Evolutionary conservation across 2,329 filamentous ascomycete species (phyloP).

Genomic region (Aotearoamyces nothofagi): DNA sequence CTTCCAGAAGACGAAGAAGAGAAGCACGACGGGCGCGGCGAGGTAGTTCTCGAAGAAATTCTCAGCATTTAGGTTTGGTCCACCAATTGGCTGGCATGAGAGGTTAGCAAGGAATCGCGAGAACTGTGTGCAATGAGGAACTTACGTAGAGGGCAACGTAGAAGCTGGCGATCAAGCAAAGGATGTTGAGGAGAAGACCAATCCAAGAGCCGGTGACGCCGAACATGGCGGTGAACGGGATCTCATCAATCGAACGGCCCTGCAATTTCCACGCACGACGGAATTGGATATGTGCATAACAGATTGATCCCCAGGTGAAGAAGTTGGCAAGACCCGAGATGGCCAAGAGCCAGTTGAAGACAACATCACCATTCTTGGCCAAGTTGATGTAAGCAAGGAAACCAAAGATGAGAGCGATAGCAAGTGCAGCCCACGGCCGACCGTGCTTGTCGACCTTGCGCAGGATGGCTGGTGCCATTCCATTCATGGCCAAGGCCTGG

Average conservation of each 20-base stretch:
- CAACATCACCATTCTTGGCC: conserved; percentile 24
- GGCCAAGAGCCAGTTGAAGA: conserved; percentile 51
- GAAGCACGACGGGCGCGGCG: conserved; percentile 37
- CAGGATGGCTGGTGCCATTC: conserved; percentile 38
- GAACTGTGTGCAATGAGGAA: conserved; percentile 3
- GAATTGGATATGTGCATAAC: conserved; percentile 49
- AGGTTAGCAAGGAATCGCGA: conserved; percentile 8
- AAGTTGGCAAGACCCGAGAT: conserved; percentile 57
- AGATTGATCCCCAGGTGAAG: conserved; percentile 59
- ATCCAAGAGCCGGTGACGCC: conserved; percentile 54
- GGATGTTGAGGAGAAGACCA: conserved; percentile 45
- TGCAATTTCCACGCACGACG: conserved; percentile 41
- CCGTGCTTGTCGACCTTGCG: conserved; percentile 45
- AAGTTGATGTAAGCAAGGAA: conserved; percentile 40
- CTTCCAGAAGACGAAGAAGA: conserved; percentile 53
- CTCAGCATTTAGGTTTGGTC: conserved; percentile 21
- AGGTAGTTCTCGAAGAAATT: conserved; percentile 45
- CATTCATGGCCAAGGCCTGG: conserved; percentile 29
- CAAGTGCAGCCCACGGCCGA: conserved; percentile 39
- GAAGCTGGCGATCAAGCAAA: conserved; percentile 46
- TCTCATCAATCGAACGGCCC: conserved; percentile 30
- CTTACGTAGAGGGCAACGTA: conserved; percentile 25
- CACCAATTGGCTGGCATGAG: conserved; percentile 35
- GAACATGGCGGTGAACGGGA: conserved; percentile 25
- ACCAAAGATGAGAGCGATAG: conserved; percentile 36